These are phyloP conservation scores for Boletus sensibilis DNA, from an alignment of 768 basidiomycete species.

Conservation along the genomic window DNA sequence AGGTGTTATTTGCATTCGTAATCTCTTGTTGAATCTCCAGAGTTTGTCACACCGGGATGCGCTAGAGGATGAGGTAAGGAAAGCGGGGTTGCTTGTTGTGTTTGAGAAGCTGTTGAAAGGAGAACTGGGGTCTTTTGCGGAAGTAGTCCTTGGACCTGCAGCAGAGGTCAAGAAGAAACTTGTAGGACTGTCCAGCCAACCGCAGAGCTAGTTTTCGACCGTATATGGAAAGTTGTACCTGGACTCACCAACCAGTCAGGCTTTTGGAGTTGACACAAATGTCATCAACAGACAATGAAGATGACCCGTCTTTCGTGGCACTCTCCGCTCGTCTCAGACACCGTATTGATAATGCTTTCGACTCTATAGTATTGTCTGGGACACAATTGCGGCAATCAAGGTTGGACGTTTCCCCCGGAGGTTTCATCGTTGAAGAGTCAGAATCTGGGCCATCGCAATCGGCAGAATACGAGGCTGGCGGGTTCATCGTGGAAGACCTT, in stretches of 20 bases:
- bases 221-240: background rate
- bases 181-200: conserved; percentile 21
- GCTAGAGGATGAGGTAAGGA: conserved; percentile 52
- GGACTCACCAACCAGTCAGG: background rate
- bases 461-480: conserved; percentile 24
- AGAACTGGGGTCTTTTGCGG: conserved; percentile 34
- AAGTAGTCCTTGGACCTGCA: conserved; percentile 46
- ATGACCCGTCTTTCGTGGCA: conserved; percentile 37
- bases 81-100: conserved; percentile 51
- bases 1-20: conserved; percentile 71
- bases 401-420: conserved; percentile 25
- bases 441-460: conserved; percentile 10
- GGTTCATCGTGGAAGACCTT: conserved; percentile 32
- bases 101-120: conserved; percentile 51
- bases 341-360: conserved; percentile 55
- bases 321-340: conserved; percentile 43
- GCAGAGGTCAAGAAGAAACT: conserved; percentile 50
- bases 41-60: conserved; percentile 38
- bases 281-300: conserved; percentile 9
- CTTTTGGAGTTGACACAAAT: conserved; percentile 3
- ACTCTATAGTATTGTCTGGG: conserved; percentile 23
- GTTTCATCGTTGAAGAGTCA: conserved; percentile 34
- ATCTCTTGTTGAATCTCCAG: conserved; percentile 52
- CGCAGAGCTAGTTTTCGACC: background rate
- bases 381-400: background rate